These are phyloP conservation scores for Inga leiocalycina DNA, from an alignment of 306 rosid genomes.

Conservation along the genomic window DNA sequence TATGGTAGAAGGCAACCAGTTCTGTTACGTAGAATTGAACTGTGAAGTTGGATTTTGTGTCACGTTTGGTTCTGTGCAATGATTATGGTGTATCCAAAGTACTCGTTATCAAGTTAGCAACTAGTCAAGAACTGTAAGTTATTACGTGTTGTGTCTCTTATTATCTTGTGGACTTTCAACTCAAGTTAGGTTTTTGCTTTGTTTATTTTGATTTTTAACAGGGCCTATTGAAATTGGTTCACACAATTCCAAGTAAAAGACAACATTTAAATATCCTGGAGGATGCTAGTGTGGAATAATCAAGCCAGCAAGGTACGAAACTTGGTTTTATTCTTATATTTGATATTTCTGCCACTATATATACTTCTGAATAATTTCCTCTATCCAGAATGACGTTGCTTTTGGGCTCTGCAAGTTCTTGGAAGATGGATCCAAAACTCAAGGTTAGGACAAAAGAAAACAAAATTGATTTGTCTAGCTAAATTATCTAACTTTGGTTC, in stretches of 20 bases:
- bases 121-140: neutral
- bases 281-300: slow-evolving; percentile 72
- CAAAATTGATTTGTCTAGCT: neutral
- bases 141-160: neutral
- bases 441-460: slow-evolving; percentile 41
- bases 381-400: slow-evolving; percentile 67
- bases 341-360: neutral
- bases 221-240: slow-evolving; percentile 46
- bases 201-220: neutral
- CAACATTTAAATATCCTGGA: slow-evolving; percentile 56
- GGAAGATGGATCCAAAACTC: slow-evolving; percentile 66
- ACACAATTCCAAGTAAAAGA: slow-evolving; percentile 40
- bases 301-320: slow-evolving; percentile 69
- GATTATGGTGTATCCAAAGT: neutral
- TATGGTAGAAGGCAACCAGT: slow-evolving; percentile 9
- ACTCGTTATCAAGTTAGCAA: neutral
- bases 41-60: neutral
- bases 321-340: neutral
- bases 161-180: neutral
- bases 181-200: neutral
- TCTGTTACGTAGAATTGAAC: slow-evolving; percentile 17
- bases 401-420: slow-evolving; percentile 85
- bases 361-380: neutral
- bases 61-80: slow-evolving; percentile 13
- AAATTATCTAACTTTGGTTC: neutral